Percentiles rank a stretch among this genome's conserved stretches.
Evolutionary conservation across 2,329 filamentous ascomycete species (phyloP).

Genomic region (Rosellinia necatrix): DNA sequence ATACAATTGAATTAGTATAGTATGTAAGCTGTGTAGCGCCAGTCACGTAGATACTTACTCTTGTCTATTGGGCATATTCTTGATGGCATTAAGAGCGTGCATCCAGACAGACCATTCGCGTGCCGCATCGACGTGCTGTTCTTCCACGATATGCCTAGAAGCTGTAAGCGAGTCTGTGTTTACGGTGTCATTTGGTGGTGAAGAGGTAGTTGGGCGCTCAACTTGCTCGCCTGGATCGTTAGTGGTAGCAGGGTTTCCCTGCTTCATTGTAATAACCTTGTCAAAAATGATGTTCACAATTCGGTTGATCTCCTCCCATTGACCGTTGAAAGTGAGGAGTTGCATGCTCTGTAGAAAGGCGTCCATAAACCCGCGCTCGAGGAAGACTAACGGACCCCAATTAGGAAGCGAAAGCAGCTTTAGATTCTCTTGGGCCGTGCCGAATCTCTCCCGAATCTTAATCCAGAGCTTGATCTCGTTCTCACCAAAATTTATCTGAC

Average conservation of each 20-base stretch:
- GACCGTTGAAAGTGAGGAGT: constrained; percentile 22
- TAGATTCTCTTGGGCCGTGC: constrained; percentile 28
- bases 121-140: constrained; percentile 1
- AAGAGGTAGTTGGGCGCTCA: neutral
- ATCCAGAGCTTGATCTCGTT: constrained; percentile 36
- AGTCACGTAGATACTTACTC: constrained; percentile 4
- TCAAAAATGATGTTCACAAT: constrained; percentile 30
- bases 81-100: neutral
- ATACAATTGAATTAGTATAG: constrained; percentile 1
- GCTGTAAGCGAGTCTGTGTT: neutral
- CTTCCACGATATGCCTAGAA: neutral
- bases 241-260: constrained; percentile 10
- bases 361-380: constrained; percentile 29
- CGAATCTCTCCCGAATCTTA: constrained; percentile 28
- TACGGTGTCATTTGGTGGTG: neutral
- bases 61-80: neutral
- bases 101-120: constrained; percentile 9
- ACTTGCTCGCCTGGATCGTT: neutral
- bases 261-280: constrained; percentile 25
- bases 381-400: constrained; percentile 30
- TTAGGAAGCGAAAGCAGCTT: constrained; percentile 26
- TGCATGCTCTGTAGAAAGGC: constrained; percentile 27
- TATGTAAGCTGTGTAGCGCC: neutral
- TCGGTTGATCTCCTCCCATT: constrained; percentile 30
- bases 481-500: constrained; percentile 23